Evolutionary conservation across 2,329 filamentous ascomycete species (phyloP).

Genomic region (Escovopsis sp.): DNA sequence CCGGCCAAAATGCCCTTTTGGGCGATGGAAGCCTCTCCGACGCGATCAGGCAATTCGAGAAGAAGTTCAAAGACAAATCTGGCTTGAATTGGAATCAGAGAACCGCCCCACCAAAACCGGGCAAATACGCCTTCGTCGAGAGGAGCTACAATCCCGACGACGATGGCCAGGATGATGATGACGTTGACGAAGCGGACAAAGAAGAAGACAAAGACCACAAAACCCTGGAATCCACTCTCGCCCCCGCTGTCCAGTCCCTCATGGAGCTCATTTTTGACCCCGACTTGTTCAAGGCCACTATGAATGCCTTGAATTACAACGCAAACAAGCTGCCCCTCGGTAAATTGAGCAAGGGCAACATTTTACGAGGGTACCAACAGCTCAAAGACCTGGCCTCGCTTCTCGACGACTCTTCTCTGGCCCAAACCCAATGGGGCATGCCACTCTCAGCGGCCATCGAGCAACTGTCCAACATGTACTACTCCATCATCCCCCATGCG

Average conservation of each 20-base stretch:
- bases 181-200: slow-evolving; percentile 13
- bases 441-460: slow-evolving; percentile 32
- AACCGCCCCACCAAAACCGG: slow-evolving; percentile 40
- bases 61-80: slow-evolving; percentile 49
- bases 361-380: slow-evolving; percentile 58
- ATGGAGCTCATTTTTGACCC: slow-evolving; percentile 77
- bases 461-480: slow-evolving; percentile 61
- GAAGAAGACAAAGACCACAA: slow-evolving; percentile 14
- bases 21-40: slow-evolving; percentile 25
- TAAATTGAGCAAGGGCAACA: slow-evolving; percentile 68
- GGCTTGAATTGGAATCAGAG: slow-evolving; percentile 42
- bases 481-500: slow-evolving; percentile 66
- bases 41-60: slow-evolving; percentile 38
- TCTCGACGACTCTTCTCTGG: slow-evolving; percentile 38
- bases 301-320: slow-evolving; percentile 56
- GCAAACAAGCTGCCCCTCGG: slow-evolving; percentile 66
- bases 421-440: slow-evolving; percentile 27
- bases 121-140: slow-evolving; percentile 71
- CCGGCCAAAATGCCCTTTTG: slow-evolving; percentile 32
- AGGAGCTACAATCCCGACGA: slow-evolving; percentile 59
- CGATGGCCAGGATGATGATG: slow-evolving; percentile 11
- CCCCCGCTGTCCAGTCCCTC: slow-evolving; percentile 46
- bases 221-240: slow-evolving; percentile 40
- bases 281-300: slow-evolving; percentile 51
- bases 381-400: slow-evolving; percentile 62